These are phyloP conservation scores for Chaetomiaceae sp. DNA, from an alignment of 2,329 filamentous ascomycete species.

Conservation along the genomic window DNA sequence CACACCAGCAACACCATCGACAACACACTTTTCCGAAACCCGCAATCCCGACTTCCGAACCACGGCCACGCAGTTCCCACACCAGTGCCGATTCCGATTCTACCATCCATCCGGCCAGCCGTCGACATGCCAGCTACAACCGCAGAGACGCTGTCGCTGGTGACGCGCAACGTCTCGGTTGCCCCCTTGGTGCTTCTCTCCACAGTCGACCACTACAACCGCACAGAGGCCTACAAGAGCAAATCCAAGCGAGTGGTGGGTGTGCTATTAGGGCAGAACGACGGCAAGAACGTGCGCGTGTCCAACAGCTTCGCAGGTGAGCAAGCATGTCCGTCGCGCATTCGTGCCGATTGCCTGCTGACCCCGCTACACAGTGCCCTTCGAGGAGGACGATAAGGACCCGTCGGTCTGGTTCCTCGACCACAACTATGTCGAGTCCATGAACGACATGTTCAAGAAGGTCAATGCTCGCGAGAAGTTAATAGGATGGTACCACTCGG, in stretches of 20 bases:
- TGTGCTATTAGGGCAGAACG: constrained; percentile 90
- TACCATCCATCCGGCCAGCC: too few relatives aligned
- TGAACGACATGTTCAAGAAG: constrained; percentile 99
- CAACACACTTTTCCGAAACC: constrained; percentile 5
- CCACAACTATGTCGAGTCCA: constrained; percentile 98
- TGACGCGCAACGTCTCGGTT: constrained; percentile 92
- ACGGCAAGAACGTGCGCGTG: constrained; percentile 91
- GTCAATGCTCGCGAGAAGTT: constrained; percentile 98
- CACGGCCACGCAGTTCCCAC: not conserved
- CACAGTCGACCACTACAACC: constrained; percentile 96
- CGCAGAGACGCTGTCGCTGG: constrained; percentile 91
- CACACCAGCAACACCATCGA: constrained; percentile 10
- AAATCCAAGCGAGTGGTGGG: constrained; percentile 83
- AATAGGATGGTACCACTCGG: constrained; percentile 99
- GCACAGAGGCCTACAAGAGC: constrained; percentile 81
- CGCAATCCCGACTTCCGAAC: constrained; percentile 4
- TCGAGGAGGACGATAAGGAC: constrained; percentile 98
- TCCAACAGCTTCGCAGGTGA: constrained; percentile 98
- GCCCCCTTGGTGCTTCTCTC: constrained; percentile 96
- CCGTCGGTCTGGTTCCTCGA: constrained; percentile 98
- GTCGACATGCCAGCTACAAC: constrained; percentile 84
- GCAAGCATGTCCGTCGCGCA: not conserved
- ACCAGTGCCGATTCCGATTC: not conserved
- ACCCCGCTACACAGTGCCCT: constrained; percentile 63
- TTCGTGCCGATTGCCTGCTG: constrained; percentile 10